Evolutionary conservation across 1,284 basidiomycete genomes (phyloP), one percentile per base, ranked within the genome.

Genomic region (Tilletia walkeri): DNA sequence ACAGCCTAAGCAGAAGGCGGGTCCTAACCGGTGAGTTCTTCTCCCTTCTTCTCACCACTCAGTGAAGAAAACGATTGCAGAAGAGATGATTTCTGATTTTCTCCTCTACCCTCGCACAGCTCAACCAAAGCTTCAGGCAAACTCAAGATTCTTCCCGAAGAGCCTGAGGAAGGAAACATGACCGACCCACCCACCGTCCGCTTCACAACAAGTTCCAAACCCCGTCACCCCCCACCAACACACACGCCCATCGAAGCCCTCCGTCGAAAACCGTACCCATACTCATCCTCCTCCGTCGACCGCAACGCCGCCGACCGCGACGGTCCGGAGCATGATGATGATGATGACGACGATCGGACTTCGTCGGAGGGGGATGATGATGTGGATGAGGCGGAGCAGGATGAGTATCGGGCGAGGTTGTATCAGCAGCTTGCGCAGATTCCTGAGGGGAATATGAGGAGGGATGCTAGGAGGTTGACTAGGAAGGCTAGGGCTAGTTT

Each of bases 401-500:
- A 73, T 16, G 80, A 82, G 24, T 73, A 76, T 59, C 72, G 72
- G 24, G 72, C 71, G 2, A 76, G 76, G n/a, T 73, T 76, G 38
- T 75, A 78, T 66, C 75, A 78, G 66, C 76, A 76, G 56, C 74
- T 83, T 0, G 77, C 74, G 14, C 78, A 80, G 66, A 98, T 97
- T 71, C 95, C 95, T 2, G 93, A 94, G 65, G 95, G 95, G 2
- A 94, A 93, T 49, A 95, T 95, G 45, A 88, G 94, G 65, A 88
- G 93, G 72, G 94, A 97, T 87, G 95, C 95, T 0, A 85, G 93
- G 72, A 89, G 88, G 71, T 85, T 97, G 73, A 97, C 94, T 0
- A 95, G 95, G 85, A 93, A 92, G 84, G 95, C 95, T 80, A 94
- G 94, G 47, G 94, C 94, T 77, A 93, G 91, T 54, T 84, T 97